phyloP scores from a whole-genome alignment of 805 yeast genomes.

The Brettanomyces bruxellensis region DNA sequence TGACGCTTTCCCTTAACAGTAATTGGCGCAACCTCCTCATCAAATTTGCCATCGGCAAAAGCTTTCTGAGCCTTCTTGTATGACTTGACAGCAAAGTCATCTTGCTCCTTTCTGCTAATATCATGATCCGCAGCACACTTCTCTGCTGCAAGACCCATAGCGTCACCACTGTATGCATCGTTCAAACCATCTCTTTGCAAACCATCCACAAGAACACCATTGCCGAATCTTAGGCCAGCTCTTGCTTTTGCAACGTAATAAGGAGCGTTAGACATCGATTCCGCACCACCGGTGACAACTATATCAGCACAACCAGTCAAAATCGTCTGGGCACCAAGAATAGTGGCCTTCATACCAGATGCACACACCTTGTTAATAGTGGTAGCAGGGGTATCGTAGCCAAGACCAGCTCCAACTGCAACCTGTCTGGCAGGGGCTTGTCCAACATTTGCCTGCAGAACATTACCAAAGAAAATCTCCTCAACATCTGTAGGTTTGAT shows the following conservation, averaged over 20 bases:
- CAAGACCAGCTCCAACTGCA: constrained; percentile 81
- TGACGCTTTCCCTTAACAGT: constrained; percentile 87
- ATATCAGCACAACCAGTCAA: constrained; percentile 84
- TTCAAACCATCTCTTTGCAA: constrained; percentile 84
- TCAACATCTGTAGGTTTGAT: constrained; percentile 72
- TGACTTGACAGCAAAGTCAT: constrained; percentile 74
- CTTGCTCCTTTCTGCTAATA: constrained; percentile 80
- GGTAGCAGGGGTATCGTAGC: constrained; percentile 73
- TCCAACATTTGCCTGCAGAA: constrained; percentile 85
- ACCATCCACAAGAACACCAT: constrained; percentile 72
- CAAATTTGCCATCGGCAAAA: constrained; percentile 71
- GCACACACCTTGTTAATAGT: constrained; percentile 97
- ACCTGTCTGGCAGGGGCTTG: constrained; percentile 99
- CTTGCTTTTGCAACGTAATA: constrained; percentile 85
- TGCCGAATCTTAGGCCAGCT: constrained; percentile 86
- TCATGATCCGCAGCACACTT: constrained; percentile 82
- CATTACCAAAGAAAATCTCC: constrained; percentile 90
- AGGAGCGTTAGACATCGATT: constrained; percentile 94
- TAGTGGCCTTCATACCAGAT: constrained; percentile 87
- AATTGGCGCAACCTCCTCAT: constrained; percentile 75
- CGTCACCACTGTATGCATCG: constrained; percentile 80
- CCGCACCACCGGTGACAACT: constrained; percentile 96
- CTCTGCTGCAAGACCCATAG: constrained; percentile 98
- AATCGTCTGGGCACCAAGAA: constrained; percentile 84
- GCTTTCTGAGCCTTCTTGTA: constrained; percentile 85